Evolutionary conservation across 345 rosid species (phyloP).

Genomic region (Draba incana): DNA sequence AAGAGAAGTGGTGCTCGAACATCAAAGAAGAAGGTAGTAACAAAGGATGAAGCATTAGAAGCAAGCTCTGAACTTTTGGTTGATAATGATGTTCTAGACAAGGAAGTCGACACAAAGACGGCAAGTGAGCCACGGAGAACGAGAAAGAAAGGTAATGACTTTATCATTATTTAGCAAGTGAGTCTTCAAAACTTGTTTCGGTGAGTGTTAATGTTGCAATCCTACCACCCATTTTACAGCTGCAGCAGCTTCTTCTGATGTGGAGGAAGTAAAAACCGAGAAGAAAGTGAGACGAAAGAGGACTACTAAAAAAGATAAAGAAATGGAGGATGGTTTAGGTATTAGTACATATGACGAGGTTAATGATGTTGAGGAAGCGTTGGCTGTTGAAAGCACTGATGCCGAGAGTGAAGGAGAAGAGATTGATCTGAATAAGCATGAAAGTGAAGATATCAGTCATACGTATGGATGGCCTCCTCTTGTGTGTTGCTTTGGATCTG

Average conservation of each 20-base stretch:
- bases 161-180: constrained; percentile 8
- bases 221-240: constrained; percentile 39
- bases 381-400: constrained; percentile 43
- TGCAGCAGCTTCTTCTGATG: constrained; percentile 43
- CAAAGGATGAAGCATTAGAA: constrained; percentile 27
- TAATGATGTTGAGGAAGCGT: constrained; percentile 50
- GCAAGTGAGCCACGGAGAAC: constrained; percentile 35
- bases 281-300: constrained; percentile 57
- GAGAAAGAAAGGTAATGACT: constrained; percentile 53
- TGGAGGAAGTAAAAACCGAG: constrained; percentile 56
- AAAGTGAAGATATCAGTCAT: constrained; percentile 66
- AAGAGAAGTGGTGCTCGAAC: constrained; percentile 50
- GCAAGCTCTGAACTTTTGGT: constrained; percentile 46
- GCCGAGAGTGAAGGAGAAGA: constrained; percentile 61
- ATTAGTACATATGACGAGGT: constrained; percentile 51
- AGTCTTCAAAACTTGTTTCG: constrained; percentile 1
- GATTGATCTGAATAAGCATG: constrained; percentile 58
- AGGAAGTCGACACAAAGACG: constrained; percentile 37
- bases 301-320: constrained; percentile 47
- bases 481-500: constrained; percentile 94
- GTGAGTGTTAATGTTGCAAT: background rate
- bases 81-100: constrained; percentile 38
- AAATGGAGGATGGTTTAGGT: constrained; percentile 35
- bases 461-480: constrained; percentile 95
- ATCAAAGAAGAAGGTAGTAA: constrained; percentile 58